Percentiles rank a stretch among this genome's conserved stretches.
These are phyloP conservation scores for Jaltomata sinuosa DNA, from an alignment of 257 asterid genomes.

Conservation along the genomic window DNA sequence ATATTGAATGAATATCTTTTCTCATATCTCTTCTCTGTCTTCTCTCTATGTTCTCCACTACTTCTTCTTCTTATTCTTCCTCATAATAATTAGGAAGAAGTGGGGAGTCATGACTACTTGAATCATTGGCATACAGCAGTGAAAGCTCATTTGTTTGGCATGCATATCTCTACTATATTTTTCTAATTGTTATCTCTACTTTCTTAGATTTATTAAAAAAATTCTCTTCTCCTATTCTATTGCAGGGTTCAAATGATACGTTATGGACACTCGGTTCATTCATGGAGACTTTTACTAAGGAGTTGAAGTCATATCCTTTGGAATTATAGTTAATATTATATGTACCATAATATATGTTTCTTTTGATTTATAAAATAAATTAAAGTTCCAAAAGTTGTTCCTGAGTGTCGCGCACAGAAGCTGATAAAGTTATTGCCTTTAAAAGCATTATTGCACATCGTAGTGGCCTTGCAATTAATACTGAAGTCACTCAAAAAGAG, in stretches of 20 bases:
- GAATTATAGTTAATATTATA: background rate
- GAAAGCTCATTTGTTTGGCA: background rate
- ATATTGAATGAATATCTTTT: no score
- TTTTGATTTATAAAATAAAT: background rate
- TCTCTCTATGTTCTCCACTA: no score
- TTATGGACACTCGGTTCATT: slow-evolving; percentile 64
- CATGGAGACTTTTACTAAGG: slow-evolving; percentile 34
- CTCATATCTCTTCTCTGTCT: no score
- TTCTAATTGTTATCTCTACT: background rate
- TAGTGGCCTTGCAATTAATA: slow-evolving; percentile 68
- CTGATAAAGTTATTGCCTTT: slow-evolving; percentile 44
- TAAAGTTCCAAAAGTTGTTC: slow-evolving; percentile 25
- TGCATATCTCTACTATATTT: background rate
- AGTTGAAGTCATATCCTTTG: slow-evolving; percentile 77
- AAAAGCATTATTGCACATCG: slow-evolving; percentile 93
- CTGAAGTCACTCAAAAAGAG: slow-evolving; percentile 43
- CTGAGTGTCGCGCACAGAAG: slow-evolving; percentile 40
- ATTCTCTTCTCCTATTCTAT: slow-evolving; percentile 1
- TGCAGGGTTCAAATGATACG: slow-evolving; percentile 45
- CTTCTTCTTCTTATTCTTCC: no score
- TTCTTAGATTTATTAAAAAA: background rate
- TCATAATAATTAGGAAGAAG: no score
- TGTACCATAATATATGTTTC: background rate
- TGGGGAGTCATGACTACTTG: no score
- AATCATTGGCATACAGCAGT: background rate